Evolutionary conservation across 2,329 filamentous ascomycete species (phyloP).

Genomic region (Alternaria dauci): DNA sequence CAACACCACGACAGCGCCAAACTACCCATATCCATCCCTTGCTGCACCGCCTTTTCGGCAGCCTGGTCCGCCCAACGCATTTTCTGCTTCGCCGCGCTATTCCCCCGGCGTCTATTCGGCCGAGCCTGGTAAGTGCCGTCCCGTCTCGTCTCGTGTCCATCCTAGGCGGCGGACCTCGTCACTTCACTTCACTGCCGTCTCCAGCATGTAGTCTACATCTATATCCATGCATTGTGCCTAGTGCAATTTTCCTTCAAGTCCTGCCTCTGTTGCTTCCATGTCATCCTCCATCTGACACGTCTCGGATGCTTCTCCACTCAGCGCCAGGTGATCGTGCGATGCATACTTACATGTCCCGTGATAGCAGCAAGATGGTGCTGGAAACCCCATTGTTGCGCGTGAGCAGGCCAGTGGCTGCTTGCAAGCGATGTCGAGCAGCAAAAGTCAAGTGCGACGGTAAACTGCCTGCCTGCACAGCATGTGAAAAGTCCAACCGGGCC

Average conservation of each 20-base stretch:
- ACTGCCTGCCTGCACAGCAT: conserved; percentile 91
- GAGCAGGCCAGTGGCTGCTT: conserved; percentile 80
- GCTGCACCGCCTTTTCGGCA: conserved; percentile 6
- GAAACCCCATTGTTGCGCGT: conserved; percentile 72
- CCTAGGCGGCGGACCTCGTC: background rate
- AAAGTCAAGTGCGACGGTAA: conserved; percentile 99
- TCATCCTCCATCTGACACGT: background rate
- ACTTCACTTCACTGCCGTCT: conserved; percentile 13
- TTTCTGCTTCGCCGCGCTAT: conserved; percentile 29
- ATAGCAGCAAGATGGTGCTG: conserved; percentile 53
- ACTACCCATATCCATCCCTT: conserved; percentile 18
- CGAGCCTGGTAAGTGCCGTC: conserved; percentile 31
- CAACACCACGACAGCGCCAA: conserved; percentile 23
- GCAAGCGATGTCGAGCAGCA: conserved; percentile 82
- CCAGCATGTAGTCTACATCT: conserved; percentile 1
- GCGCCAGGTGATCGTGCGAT: conserved; percentile 4
- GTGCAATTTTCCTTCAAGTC: background rate
- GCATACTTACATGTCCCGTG: conserved; percentile 16
- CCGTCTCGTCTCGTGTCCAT: conserved; percentile 13
- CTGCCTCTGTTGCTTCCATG: background rate
- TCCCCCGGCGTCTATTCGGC: conserved; percentile 21
- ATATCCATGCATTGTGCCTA: background rate
- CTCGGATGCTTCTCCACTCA: background rate
- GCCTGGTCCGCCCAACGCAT: conserved; percentile 3
- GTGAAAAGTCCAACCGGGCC: conserved; percentile 87